A percentile compares a stretch with the other conserved stretches of the same genome.
phyloP scores from a whole-genome alignment of 163 green algal genomes.

The Chlamydomonas reinhardtii region DNA sequence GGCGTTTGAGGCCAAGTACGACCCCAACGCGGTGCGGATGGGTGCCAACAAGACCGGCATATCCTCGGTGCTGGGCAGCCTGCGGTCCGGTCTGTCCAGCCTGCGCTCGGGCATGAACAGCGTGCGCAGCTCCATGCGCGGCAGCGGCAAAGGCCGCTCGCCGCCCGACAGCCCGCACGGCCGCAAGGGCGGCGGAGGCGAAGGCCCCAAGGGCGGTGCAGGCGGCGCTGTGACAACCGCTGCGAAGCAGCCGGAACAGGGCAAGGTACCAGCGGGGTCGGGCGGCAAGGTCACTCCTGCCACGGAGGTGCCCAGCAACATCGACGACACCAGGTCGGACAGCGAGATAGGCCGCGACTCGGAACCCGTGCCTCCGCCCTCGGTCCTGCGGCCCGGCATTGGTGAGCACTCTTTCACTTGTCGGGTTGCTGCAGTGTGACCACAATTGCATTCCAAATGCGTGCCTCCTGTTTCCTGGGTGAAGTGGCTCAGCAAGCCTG shows the following conservation, averaged over 20 bases:
- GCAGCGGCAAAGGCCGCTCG: background rate
- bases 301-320: no score
- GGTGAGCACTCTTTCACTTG: background rate
- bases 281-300: no score
- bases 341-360: no score
- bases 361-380: background rate
- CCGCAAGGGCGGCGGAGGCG: background rate
- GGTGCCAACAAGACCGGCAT: slow-evolving; percentile 14
- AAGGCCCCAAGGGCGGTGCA: background rate
- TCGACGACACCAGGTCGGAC: no score
- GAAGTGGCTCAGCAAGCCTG: no score
- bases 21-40: slow-evolving; percentile 48
- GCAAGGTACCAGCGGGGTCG: no score
- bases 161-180: background rate
- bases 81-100: background rate
- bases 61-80: slow-evolving; percentile 11
- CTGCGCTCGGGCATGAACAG: slow-evolving; percentile 2
- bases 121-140: background rate
- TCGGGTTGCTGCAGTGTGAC: no score
- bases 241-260: no score
- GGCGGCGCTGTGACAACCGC: background rate
- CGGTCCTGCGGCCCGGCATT: slow-evolving; percentile 8
- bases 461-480: no score
- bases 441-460: no score
- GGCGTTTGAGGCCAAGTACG: slow-evolving; percentile 86